Conservation (phyloP, 441 rosid genomes). For the Hura crepitans region DNA sequence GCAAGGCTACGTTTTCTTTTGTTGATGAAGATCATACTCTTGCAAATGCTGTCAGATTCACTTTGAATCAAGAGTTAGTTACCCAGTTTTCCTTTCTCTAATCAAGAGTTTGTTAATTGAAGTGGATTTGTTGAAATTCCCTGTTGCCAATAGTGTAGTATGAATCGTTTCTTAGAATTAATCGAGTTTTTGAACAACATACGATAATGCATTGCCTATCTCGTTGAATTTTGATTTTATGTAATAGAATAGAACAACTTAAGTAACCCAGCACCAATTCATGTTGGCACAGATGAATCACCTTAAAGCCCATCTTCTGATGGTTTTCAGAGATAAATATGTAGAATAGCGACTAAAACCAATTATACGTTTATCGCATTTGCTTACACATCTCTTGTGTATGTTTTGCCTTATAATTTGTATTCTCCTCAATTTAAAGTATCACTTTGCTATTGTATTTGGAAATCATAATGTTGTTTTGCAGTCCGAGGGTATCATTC, state of each 20-base stretch:
- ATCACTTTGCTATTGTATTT: slow-evolving; percentile 3
- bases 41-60: slow-evolving; percentile 73
- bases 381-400: neutral
- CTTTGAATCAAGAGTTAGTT: slow-evolving; percentile 93
- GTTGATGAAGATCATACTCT: slow-evolving; percentile 83
- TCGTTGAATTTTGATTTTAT: neutral
- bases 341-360: neutral
- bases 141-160: neutral
- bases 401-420: neutral
- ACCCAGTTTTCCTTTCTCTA: neutral
- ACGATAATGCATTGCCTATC: too few relatives aligned
- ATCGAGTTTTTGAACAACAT: neutral
- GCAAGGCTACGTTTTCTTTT: slow-evolving; percentile 62
- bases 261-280: neutral
- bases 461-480: slow-evolving; percentile 20
- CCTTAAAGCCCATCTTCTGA: neutral
- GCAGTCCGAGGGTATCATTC: slow-evolving; percentile 75
- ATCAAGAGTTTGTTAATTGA: neutral
- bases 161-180: neutral
- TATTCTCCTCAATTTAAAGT: neutral
- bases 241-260: neutral
- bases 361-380: neutral
- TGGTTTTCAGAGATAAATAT: neutral
- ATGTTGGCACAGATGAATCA: neutral
- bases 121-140: neutral